Conservation (phyloP, 805 yeast genomes). For the Lipomyces mesembrius region DNA sequence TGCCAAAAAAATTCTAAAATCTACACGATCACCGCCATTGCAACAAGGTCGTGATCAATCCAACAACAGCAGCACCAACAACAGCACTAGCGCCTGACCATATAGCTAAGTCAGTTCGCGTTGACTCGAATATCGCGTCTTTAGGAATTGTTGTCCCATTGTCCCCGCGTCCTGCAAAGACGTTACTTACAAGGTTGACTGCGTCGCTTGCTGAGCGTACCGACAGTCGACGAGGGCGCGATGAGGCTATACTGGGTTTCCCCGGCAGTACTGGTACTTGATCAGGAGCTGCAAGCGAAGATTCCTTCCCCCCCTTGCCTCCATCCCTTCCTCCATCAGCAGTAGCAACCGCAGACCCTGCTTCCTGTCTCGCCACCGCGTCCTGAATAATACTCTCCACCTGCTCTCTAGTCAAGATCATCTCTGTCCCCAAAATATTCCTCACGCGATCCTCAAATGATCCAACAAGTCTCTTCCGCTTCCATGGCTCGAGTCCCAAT, state of each 20-base stretch:
- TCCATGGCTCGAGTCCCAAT: slow-evolving; percentile 92
- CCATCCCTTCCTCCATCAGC: background rate
- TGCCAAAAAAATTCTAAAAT: background rate
- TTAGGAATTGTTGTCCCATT: slow-evolving; percentile 5
- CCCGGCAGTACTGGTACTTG: background rate
- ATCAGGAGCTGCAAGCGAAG: background rate
- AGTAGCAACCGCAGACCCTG: background rate
- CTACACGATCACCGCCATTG: background rate
- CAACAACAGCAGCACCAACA: slow-evolving; percentile 21
- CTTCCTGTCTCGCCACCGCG: background rate
- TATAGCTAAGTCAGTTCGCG: slow-evolving; percentile 24
- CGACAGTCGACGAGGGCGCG: background rate
- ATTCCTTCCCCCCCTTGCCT: background rate
- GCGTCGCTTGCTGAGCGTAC: slow-evolving; percentile 7
- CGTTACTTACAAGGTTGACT: background rate
- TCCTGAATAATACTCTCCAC: slow-evolving; percentile 5
- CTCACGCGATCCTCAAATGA: slow-evolving; percentile 83
- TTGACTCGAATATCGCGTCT: slow-evolving; percentile 19
- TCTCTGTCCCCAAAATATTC: slow-evolving; percentile 52
- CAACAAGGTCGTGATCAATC: slow-evolving; percentile 4
- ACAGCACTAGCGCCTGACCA: slow-evolving; percentile 25
- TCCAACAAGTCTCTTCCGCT: slow-evolving; percentile 75
- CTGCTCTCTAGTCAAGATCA: background rate
- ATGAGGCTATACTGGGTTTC: background rate
- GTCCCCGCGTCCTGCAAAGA: slow-evolving; percentile 7